Percentiles rank a stretch among this genome's conserved stretches.
Conservation (phyloP, 2,329 filamentous ascomycete species). For the Coniochaeta sp. region DNA sequence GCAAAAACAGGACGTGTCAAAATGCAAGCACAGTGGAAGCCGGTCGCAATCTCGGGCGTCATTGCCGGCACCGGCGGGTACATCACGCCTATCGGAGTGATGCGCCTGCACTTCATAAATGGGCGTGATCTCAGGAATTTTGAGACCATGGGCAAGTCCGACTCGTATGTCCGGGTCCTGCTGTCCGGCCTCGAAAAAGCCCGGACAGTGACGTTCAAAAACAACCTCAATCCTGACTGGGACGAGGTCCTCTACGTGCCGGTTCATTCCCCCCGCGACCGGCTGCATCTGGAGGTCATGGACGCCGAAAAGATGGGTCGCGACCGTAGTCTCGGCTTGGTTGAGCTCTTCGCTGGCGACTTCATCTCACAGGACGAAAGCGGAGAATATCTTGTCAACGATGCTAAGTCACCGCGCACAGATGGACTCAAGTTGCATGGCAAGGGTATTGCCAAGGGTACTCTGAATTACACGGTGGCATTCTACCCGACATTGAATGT, state of each 20-base stretch:
- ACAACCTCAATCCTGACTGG: conserved; percentile 91
- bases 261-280: conserved; percentile 77
- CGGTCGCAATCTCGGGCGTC: conserved; percentile 77
- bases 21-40: conserved; percentile 90
- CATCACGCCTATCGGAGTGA: conserved; percentile 86
- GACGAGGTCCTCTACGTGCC: conserved; percentile 94
- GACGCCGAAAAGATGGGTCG: conserved; percentile 89
- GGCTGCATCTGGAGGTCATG: conserved; percentile 88
- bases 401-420: conserved; percentile 61
- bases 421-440: conserved; percentile 68
- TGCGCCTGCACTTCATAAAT: conserved; percentile 85
- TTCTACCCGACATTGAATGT: conserved; percentile 90
- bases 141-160: conserved; percentile 93
- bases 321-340: conserved; percentile 76
- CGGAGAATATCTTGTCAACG: conserved; percentile 74
- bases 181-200: conserved; percentile 87
- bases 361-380: conserved; percentile 71
- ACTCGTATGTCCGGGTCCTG: conserved; percentile 84
- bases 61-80: conserved; percentile 78
- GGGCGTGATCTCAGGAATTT: conserved; percentile 82
- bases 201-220: conserved; percentile 90
- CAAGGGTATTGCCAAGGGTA: conserved; percentile 69
- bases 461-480: conserved; percentile 70
- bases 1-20: conserved; percentile 80
- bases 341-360: conserved; percentile 71